Conservation (phyloP, 257 asterid genomes). For the Nicotiana noctiflora region DNA sequence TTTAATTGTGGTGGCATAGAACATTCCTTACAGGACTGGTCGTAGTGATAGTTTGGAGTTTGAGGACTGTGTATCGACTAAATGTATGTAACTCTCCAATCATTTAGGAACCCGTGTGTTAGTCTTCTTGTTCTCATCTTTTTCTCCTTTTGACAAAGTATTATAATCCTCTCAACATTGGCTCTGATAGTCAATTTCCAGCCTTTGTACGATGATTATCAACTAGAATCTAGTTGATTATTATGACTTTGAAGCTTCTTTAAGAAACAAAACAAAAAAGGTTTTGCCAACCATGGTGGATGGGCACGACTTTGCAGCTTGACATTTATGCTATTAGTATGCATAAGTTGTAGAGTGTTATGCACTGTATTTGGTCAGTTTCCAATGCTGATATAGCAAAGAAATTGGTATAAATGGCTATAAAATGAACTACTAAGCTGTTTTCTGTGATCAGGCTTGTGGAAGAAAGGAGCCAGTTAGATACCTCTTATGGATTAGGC, state of each 20-base stretch:
- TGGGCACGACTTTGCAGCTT: too few relatives aligned
- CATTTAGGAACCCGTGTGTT: neutral
- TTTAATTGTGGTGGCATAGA: neutral
- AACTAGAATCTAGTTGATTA: neutral
- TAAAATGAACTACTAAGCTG: neutral
- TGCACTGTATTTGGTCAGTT: neutral
- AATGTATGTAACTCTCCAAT: neutral
- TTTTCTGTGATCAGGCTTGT: slow-evolving; percentile 27
- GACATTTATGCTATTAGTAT: too few relatives aligned
- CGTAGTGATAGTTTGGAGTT: neutral
- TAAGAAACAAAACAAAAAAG: too few relatives aligned
- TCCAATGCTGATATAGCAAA: neutral
- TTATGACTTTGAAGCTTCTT: neutral
- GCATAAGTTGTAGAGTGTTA: too few relatives aligned
- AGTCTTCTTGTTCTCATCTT: neutral
- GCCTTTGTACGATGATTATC: neutral
- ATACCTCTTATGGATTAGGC: slow-evolving; percentile 65
- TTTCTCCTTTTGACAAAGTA: neutral
- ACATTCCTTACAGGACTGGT: neutral
- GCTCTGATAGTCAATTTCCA: neutral
- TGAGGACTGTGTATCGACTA: neutral
- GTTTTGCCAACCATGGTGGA: too few relatives aligned
- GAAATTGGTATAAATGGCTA: neutral
- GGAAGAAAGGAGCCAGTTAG: slow-evolving; percentile 53
- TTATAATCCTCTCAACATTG: neutral